Evolutionary conservation across 2,329 filamentous ascomycete genomes (phyloP), one percentile per base, ranked within the genome.

Genomic region (Arthrobotrys pseudoclavata): DNA sequence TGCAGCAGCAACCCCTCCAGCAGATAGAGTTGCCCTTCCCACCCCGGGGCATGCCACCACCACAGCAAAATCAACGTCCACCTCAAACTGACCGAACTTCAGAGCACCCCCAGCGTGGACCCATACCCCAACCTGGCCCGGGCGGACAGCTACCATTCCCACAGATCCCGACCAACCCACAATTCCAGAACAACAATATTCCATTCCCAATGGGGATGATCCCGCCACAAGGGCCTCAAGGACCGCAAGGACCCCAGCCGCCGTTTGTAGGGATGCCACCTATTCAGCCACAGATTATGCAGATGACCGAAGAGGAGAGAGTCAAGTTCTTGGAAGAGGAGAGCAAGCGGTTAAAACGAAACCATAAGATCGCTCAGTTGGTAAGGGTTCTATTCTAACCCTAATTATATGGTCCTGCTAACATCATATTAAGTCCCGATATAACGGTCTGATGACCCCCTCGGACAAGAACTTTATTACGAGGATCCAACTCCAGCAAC

Each of bases 401-500:
- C 1, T 40, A 37, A 34, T 29, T 15, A 7, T 45, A 7, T 2
- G 10, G n/a, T 45, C 42, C 4, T 29, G 20, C 74, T 77, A 95
- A 94, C 20, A 13, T 13, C 85, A 87, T 66, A 97, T 93, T 24
- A 94, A 93, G 85, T 94, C 81, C 47, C 80, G 79, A 31, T 81
- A 97, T 82, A 99, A 99, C 82, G 96, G 96, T 24, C 85, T 99
- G 78, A 99, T 99, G 96, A 99, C 96, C 3, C 96, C 96, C 0
- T 95, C 98, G 83, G 96, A 99, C 85, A 99, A 99, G 87, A 99
- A 97, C 83, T 99, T 98, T 84, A 97, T 99, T 80, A 98, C 96
- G 4, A 91, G 96, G 18, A 99, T 99, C 80, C 96, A 99, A 83
- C 87, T 99, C 64, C 96, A 99, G 85, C 96, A 99, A 83, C 88